Evolutionary conservation across 2,329 filamentous ascomycete genomes (phyloP).

Genomic region (Zymoseptoria tritici): DNA sequence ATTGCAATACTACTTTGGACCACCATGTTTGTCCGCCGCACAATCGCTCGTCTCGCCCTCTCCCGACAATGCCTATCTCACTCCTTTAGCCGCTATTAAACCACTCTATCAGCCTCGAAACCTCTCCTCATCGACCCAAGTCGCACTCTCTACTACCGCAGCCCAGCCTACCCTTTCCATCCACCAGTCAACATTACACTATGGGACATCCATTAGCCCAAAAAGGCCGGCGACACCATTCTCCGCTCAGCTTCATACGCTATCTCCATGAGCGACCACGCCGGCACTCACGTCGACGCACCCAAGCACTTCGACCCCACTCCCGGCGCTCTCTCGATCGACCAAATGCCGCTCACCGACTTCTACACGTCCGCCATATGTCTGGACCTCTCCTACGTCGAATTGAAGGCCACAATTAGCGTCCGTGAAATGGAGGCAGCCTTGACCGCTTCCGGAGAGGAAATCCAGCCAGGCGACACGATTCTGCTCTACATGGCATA

Average conservation of each 20-base stretch:
- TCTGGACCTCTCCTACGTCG: conserved; percentile 22
- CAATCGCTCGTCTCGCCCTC: too few relatives aligned
- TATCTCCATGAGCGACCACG: conserved; percentile 23
- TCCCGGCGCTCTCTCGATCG: conserved; percentile 20
- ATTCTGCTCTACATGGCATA: conserved; percentile 23
- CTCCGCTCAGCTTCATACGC: conserved; percentile 21
- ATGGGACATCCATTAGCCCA: conserved; percentile 26
- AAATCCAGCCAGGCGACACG: conserved; percentile 21
- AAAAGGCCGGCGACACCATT: conserved; percentile 21
- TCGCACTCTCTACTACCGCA: conserved; percentile 23
- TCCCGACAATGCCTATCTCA: too few relatives aligned
- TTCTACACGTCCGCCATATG: conserved; percentile 24
- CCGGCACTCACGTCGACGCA: conserved; percentile 25
- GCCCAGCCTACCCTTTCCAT: conserved; percentile 23
- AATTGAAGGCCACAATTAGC: conserved; percentile 18
- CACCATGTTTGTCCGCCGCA: too few relatives aligned
- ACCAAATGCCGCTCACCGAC: conserved; percentile 23
- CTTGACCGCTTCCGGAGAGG: conserved; percentile 13
- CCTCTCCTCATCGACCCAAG: conserved; percentile 21
- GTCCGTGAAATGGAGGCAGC: conserved; percentile 22
- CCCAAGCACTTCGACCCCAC: conserved; percentile 24
- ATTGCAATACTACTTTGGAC: too few relatives aligned
- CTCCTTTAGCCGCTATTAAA: too few relatives aligned
- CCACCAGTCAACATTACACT: conserved; percentile 19
- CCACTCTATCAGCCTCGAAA: conserved; percentile 5